Evolutionary conservation across 805 yeast species (phyloP).

Genomic region (Nakazawaea populi): DNA sequence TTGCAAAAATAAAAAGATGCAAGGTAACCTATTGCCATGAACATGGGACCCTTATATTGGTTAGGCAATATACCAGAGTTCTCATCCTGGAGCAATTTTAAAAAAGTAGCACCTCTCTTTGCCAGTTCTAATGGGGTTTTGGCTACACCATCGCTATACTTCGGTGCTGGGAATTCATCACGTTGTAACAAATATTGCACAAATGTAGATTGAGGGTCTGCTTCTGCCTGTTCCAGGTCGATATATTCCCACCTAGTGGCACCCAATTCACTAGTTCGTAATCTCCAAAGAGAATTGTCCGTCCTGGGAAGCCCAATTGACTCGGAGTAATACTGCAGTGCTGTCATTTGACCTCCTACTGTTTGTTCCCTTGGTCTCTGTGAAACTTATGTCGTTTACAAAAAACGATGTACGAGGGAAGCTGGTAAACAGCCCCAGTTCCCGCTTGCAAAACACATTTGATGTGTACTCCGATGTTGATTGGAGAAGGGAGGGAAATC

Average conservation of each 20-base stretch:
- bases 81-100: constrained; percentile 64
- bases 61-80: constrained; percentile 82
- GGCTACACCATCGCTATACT: constrained; percentile 21
- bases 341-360: not conserved
- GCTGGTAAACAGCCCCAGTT: no score
- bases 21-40: constrained; percentile 87
- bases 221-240: constrained; percentile 27
- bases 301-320: constrained; percentile 58
- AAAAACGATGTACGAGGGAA: not conserved
- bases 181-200: constrained; percentile 52
- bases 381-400: not conserved
- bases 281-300: constrained; percentile 70
- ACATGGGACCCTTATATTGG: constrained; percentile 97
- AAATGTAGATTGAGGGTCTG: constrained; percentile 46
- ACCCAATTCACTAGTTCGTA: constrained; percentile 65
- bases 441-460: no score
- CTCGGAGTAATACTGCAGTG: constrained; percentile 54
- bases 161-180: constrained; percentile 22
- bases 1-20: constrained; percentile 67
- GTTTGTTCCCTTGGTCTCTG: not conserved
- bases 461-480: no score
- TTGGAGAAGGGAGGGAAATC: no score
- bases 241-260: constrained; percentile 77
- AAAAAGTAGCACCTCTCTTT: constrained; percentile 67
- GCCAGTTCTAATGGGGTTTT: constrained; percentile 55